Evolutionary conservation across 108 stramenopile genomes (phyloP).

Genomic region (Stephanodiscus triporus): DNA sequence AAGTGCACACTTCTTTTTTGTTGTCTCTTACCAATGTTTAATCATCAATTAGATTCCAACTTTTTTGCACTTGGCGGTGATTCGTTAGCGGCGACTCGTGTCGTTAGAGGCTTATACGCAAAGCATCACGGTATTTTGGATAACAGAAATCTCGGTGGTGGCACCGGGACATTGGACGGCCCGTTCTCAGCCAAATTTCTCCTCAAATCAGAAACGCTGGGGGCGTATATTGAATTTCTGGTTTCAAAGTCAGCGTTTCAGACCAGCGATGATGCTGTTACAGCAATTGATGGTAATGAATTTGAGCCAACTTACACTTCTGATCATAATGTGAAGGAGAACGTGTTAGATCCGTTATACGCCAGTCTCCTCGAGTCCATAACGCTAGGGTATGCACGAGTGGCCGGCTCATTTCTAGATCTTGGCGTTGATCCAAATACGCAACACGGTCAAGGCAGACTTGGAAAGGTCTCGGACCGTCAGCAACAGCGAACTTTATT

Average conservation of each 20-base stretch:
- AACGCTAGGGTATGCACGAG: slow-evolving; percentile 49
- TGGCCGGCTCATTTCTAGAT: slow-evolving; percentile 62
- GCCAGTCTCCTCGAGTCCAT: slow-evolving; percentile 68
- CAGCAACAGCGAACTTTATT: slow-evolving; percentile 47
- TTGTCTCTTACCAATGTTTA: neutral
- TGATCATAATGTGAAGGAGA: slow-evolving; percentile 2
- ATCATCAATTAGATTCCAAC: slow-evolving; percentile 26
- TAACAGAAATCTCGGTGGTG: slow-evolving; percentile 74
- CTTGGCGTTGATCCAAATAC: slow-evolving; percentile 72
- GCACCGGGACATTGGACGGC: slow-evolving; percentile 61
- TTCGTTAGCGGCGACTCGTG: slow-evolving; percentile 78
- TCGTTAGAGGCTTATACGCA: slow-evolving; percentile 76
- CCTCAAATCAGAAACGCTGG: slow-evolving; percentile 58
- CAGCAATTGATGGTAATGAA: neutral
- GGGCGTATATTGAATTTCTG: slow-evolving; percentile 77
- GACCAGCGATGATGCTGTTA: neutral
- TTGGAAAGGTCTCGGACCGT: slow-evolving; percentile 41
- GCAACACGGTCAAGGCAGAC: slow-evolving; percentile 36
- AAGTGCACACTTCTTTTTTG: neutral
- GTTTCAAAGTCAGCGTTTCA: slow-evolving; percentile 39
- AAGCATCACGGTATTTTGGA: slow-evolving; percentile 63
- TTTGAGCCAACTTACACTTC: neutral
- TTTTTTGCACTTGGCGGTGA: slow-evolving; percentile 87
- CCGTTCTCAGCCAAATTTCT: slow-evolving; percentile 64
- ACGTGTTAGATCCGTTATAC: slow-evolving; percentile 41